Base-by-base conservation (phyloP, 345 rosid species). In the Gossypium turneri region DNA sequence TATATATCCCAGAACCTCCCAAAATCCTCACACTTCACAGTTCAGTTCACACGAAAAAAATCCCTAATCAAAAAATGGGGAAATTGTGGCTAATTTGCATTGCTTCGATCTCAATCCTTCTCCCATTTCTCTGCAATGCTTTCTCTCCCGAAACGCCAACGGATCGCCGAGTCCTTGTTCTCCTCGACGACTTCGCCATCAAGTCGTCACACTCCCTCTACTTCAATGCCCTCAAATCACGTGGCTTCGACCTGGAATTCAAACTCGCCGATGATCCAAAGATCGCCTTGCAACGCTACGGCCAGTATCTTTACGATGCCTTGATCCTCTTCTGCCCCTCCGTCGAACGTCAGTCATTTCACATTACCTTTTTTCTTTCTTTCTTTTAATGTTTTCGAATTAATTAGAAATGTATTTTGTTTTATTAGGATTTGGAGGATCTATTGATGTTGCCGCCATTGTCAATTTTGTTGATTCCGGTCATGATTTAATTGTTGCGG, bases 401-500 rank as follows among this genome's bases (percentile, higher is more conserved):
- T 1, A 15, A 34, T 8, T 22, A 20, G 20, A 56, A 9, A 12
- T 29, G 7, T 19, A 62, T 70, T 64, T 59, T 59, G 48, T 62
- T 72, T 61, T 11, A 19, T 76, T 67, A 90, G 95, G 88, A 47
- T 90, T 90, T 74, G 93, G 93, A 47, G 90, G 96, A 63, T 80
- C 84, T 43, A 41, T 90, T 53, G 88, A 85, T 75, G 77, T 84
- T 29, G 84, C 87, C 9, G 84, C 87, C 9, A 87, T 90, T 70
- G 79, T 86, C 68, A 87, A 89, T 78, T 90, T 90, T 48, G 93
- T 90, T 45, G 96, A 90, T 84, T 81, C 90, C 3, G 96, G 92
- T 45, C 96, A 83, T 73, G 93, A 90, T 78, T 77, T 90, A 79
- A 87, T 89, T 24, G 57, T 90, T 48, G 90, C 93, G 16, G 93